Base-by-base conservation (phyloP, 2,329 filamentous ascomycete species). In the Aureobasidium sp. region DNA sequence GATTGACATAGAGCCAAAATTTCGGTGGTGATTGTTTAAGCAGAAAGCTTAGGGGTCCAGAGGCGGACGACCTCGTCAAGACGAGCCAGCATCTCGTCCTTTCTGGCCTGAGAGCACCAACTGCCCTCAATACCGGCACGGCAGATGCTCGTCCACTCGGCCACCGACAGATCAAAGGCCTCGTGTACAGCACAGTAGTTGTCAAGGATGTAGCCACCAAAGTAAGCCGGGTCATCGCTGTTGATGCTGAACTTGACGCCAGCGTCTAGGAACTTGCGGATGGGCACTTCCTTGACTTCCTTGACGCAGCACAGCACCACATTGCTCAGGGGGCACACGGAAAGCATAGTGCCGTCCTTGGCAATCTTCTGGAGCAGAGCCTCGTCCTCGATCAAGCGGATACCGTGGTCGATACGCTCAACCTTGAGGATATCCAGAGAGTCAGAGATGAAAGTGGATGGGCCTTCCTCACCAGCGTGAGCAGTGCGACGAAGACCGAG, bases 121-220 rank as follows among this genome's bases (percentile, higher is more conserved):
- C 87, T 90, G 27, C 85, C 86, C 64, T 82, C 76, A 12, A 91
- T 84, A 22, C 82, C 79, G 40, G 82, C 82, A 65, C 78, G 77
- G 12, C 82, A 84, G 68, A 92, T 86, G 6, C 69, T 74, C 66
- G 76, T 79, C 89, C 88, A 91, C 60, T 92, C 87, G n/a, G 75
- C 72, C 4, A 85, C 73, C 24, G 72, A 79, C 66, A 92, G 72
- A 4, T 75, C 70, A 71, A 90, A 90, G 0, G 85, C 84, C 45
- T 90, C 85, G 72, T 92, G 88, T 33, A 92, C 86, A 1, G 85
- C 86, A 67, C 84, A 87, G 74, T 88, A 91, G 67, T 91, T 91
- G 67, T 89, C 86, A 57, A 88, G 75, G 59, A 91, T 83, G 72
- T 90, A 91, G 0, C 84, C 86, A 3, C 87, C 87, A 75, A 92